Conservation (phyloP, 805 yeast genomes). For the Candida dajiaensis region DNA sequence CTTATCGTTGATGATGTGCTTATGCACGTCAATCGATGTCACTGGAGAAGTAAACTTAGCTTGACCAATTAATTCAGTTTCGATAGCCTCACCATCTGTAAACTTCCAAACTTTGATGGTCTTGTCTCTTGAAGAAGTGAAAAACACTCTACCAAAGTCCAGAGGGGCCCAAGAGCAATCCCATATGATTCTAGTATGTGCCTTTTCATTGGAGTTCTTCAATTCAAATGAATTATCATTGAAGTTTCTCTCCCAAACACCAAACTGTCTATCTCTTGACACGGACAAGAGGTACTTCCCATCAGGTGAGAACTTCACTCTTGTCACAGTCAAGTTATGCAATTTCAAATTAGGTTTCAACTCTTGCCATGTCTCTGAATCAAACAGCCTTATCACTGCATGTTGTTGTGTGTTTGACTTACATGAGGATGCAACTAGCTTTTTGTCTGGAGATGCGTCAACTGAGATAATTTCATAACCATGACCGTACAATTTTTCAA, state of each 20-base stretch:
- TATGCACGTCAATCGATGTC: slow-evolving; percentile 57
- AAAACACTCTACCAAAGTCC: slow-evolving; percentile 43
- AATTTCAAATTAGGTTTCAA: slow-evolving; percentile 50
- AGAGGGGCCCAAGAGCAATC: slow-evolving; percentile 82
- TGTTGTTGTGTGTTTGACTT: slow-evolving; percentile 78
- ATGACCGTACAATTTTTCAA: slow-evolving; percentile 93
- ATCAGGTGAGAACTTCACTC: slow-evolving; percentile 69
- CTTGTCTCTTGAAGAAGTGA: slow-evolving; percentile 86
- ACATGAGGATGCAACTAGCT: slow-evolving; percentile 83
- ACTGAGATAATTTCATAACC: slow-evolving; percentile 89
- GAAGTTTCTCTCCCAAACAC: slow-evolving; percentile 56
- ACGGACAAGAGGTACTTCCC: slow-evolving; percentile 64
- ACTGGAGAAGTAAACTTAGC: slow-evolving; percentile 51
- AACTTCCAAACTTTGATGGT: slow-evolving; percentile 68
- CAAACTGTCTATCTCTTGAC: slow-evolving; percentile 83
- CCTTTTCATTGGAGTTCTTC: slow-evolving; percentile 47
- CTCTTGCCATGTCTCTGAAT: slow-evolving; percentile 55
- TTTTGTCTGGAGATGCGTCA: slow-evolving; percentile 59
- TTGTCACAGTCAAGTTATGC: slow-evolving; percentile 82
- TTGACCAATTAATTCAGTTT: slow-evolving; percentile 27
- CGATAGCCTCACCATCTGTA: slow-evolving; percentile 20
- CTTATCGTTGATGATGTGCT: slow-evolving; percentile 24
- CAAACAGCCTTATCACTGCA: slow-evolving; percentile 78
- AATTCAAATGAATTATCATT: slow-evolving; percentile 35
- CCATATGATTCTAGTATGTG: slow-evolving; percentile 92